These are phyloP conservation scores for Roridomyces roridus DNA, from an alignment of 768 basidiomycete genomes.

Conservation along the genomic window DNA sequence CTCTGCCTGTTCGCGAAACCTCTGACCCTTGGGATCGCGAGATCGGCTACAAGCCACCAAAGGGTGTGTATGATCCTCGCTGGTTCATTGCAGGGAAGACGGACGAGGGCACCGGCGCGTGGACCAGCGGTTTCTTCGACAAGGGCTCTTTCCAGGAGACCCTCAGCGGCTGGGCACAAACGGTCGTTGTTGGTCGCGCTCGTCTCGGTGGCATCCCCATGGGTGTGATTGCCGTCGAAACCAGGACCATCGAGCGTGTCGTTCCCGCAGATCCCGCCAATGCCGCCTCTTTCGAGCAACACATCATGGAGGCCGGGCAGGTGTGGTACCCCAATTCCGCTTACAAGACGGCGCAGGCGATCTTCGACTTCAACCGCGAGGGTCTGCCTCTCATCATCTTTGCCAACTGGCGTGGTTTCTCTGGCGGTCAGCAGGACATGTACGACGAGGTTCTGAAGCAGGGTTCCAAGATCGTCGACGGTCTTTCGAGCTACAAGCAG, in stretches of 20 bases:
- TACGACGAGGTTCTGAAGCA: slow-evolving; percentile 97
- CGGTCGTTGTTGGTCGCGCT: slow-evolving; percentile 95
- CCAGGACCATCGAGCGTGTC: slow-evolving; percentile 94
- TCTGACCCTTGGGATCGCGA: slow-evolving; percentile 91
- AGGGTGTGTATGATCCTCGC: slow-evolving; percentile 94
- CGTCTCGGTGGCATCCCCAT: slow-evolving; percentile 96
- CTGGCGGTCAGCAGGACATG: slow-evolving; percentile 99
- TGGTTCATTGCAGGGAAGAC: slow-evolving; percentile 97
- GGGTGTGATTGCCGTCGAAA: slow-evolving; percentile 98
- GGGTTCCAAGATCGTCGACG: slow-evolving; percentile 98
- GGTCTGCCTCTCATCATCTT: slow-evolving; percentile 97
- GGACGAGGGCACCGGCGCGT: slow-evolving; percentile 80
- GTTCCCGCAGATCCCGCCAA: slow-evolving; percentile 99
- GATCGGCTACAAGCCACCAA: slow-evolving; percentile 89
- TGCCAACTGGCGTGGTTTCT: slow-evolving; percentile 99
- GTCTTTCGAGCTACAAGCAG: slow-evolving; percentile 94
- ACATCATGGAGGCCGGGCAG: slow-evolving; percentile 99
- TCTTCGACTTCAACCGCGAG: slow-evolving; percentile 98
- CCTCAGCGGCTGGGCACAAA: slow-evolving; percentile 98
- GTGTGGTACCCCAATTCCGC: slow-evolving; percentile 99
- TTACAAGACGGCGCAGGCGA: slow-evolving; percentile 99
- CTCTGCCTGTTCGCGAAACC: slow-evolving; percentile 78
- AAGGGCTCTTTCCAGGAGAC: slow-evolving; percentile 98
- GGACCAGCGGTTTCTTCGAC: slow-evolving; percentile 94
- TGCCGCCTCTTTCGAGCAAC: slow-evolving; percentile 93